A percentile compares a stretch with the other conserved stretches of the same genome.
These are phyloP conservation scores for Tricholoma furcatifolium DNA, from an alignment of 768 basidiomycete genomes.

Conservation along the genomic window DNA sequence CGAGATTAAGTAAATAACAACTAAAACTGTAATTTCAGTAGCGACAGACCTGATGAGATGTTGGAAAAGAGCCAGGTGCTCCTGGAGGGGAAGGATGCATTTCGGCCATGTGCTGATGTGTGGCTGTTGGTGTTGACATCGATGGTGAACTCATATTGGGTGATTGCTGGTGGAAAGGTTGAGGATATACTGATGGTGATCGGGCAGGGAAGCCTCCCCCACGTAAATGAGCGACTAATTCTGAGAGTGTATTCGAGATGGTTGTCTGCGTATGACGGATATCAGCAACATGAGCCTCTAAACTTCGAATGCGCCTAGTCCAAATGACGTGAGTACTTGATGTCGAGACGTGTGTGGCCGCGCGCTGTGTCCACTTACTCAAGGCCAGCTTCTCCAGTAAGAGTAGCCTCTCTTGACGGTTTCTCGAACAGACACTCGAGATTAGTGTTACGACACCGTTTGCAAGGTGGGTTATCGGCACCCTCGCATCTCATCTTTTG, in stretches of 20 bases:
- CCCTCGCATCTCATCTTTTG: constrained; percentile 99
- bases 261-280: constrained; percentile 70
- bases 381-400: constrained; percentile 85
- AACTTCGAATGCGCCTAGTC: constrained; percentile 81
- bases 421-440: constrained; percentile 96
- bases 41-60: constrained; percentile 26
- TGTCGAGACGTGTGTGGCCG: constrained; percentile 1
- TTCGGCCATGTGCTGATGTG: constrained; percentile 37
- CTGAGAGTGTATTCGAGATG: constrained; percentile 78
- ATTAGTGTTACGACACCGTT: constrained; percentile 85
- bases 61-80: constrained; percentile 25
- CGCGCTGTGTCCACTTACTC: constrained; percentile 55
- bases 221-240: constrained; percentile 80
- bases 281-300: constrained; percentile 84
- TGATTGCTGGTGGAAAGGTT: constrained; percentile 58
- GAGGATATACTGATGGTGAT: constrained; percentile 63
- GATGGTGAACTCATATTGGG: constrained; percentile 65
- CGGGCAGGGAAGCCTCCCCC: constrained; percentile 48
- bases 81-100: constrained; percentile 39
- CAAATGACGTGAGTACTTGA: constrained; percentile 16
- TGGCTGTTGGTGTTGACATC: constrained; percentile 47
- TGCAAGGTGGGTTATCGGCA: constrained; percentile 96
- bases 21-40: constrained; percentile 8
- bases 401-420: constrained; percentile 80
- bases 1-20: constrained; percentile 32